Evolutionary conservation across 2,329 filamentous ascomycete species (phyloP), one percentile per base, ranked within the genome.

Genomic region (Epichloe sylvatica): DNA sequence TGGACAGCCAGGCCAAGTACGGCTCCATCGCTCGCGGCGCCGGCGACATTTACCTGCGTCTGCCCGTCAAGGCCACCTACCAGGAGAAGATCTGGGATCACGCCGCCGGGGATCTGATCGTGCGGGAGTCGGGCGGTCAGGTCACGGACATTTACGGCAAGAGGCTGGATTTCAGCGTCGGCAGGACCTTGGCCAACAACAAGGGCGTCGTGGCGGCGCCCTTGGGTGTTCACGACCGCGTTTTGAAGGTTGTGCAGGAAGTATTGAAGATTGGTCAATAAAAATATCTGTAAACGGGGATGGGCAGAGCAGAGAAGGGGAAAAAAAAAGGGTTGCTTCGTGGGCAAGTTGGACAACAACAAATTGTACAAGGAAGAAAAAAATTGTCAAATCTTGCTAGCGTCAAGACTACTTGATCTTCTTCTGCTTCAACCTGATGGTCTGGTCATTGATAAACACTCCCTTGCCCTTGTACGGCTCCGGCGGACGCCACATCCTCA

Each of bases 81-180:
- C 81, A 94, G 66, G 92, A 98, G 76, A 98, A 98, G 79, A 98
- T 98, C 58, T 98, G 92, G 92, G 92, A 98, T 64, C 92, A 98
- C 66, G 92, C 92, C 17, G 92, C 91, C 12, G 92, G 92, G 39
- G 90, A 95, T 60, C 70, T 98, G 52, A 90, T 98, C 57, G 92
- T 97, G 39, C 77, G 90, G 51, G 94, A 98, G 70, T 89, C 92
- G 3, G 92, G 92, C 47, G 94, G 92, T 45, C 74, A 85, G 61
- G 91, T 98, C 49, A 94, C 89, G 1, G 94, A 98, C 67, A 84
- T 89, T 39, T 76, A 84, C 53, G 92, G 94, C 59, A 86, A 86
- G 63, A 76, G 80, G 53, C 74, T 98, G 51, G 84, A 98, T 67
- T 98, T 98, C 67, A 80, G 81, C 60, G 77, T 82, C 50, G 92